Conservation (phyloP, 805 yeast genomes). For the Schizosaccharomyces pombe region DNA sequence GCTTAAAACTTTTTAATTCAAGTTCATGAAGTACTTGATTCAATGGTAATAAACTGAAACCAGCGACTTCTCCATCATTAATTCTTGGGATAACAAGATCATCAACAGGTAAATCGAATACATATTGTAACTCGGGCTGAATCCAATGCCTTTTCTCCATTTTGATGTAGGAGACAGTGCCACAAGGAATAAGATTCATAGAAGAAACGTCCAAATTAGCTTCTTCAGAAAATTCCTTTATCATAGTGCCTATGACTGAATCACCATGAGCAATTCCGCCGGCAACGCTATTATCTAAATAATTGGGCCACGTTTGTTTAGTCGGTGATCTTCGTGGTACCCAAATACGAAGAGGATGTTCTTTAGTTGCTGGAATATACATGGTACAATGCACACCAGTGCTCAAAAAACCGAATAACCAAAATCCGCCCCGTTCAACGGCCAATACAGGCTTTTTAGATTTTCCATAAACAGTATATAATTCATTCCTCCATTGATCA, state of each 20-base stretch:
- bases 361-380: background rate
- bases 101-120: conserved; percentile 45
- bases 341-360: conserved; percentile 24
- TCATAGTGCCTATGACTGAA: conserved; percentile 48
- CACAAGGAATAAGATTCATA: conserved; percentile 20
- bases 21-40: conserved; percentile 27
- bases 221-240: conserved; percentile 78
- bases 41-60: conserved; percentile 39
- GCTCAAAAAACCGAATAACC: conserved; percentile 62
- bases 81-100: conserved; percentile 29
- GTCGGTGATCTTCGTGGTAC: conserved; percentile 55
- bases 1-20: conserved; percentile 46
- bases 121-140: conserved; percentile 60
- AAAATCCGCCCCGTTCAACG: conserved; percentile 63
- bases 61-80: conserved; percentile 54
- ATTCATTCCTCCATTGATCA: conserved; percentile 60
- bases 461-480: conserved; percentile 46
- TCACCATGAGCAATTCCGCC: conserved; percentile 80
- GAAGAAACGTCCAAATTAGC: conserved; percentile 35
- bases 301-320: conserved; percentile 74
- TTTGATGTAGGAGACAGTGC: conserved; percentile 28
- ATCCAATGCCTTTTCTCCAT: background rate
- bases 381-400: conserved; percentile 48
- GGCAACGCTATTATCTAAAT: conserved; percentile 82
- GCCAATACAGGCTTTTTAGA: conserved; percentile 32